Evolutionary conservation across 2,329 filamentous ascomycete genomes (phyloP).

Genomic region (Xylaria arbuscula): DNA sequence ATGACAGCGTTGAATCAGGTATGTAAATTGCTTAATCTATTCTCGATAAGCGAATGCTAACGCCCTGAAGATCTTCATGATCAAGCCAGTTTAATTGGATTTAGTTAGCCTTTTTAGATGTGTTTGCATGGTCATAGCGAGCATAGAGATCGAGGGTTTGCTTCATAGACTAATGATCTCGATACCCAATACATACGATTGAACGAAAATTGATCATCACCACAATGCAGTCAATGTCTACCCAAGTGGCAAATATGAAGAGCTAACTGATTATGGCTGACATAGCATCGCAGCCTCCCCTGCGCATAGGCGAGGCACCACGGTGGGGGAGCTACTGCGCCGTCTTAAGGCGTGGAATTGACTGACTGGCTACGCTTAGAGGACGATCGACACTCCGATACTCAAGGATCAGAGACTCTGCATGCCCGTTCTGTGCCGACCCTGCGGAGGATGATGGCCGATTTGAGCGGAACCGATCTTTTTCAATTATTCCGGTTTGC

Average conservation of each 20-base stretch:
- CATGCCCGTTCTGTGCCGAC: slow-evolving; percentile 9
- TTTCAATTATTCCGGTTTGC: slow-evolving; percentile 19
- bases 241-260: slow-evolving; percentile 34
- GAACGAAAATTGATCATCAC: slow-evolving; percentile 15
- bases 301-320: slow-evolving; percentile 13
- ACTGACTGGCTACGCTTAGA: slow-evolving; percentile 34
- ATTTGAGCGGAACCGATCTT: slow-evolving; percentile 16
- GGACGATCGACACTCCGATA: slow-evolving; percentile 31
- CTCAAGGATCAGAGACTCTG: slow-evolving; percentile 14
- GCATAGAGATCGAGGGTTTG: slow-evolving; percentile 32
- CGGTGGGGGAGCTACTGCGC: slow-evolving; percentile 13
- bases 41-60: slow-evolving; percentile 36
- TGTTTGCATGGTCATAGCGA: slow-evolving; percentile 30
- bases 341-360: slow-evolving; percentile 22
- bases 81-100: slow-evolving; percentile 48
- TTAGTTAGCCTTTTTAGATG: slow-evolving; percentile 18
- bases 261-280: slow-evolving; percentile 21
- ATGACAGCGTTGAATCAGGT: slow-evolving; percentile 88
- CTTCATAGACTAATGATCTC: slow-evolving; percentile 36
- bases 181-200: slow-evolving; percentile 47
- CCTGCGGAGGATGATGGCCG: slow-evolving; percentile 21
- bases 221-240: slow-evolving; percentile 4
- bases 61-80: slow-evolving; percentile 49
- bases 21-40: slow-evolving; percentile 45
- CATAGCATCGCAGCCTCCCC: slow-evolving; percentile 20